Base-by-base conservation (phyloP, 2,329 filamentous ascomycete genomes). In the Fusarium denticulatum region DNA sequence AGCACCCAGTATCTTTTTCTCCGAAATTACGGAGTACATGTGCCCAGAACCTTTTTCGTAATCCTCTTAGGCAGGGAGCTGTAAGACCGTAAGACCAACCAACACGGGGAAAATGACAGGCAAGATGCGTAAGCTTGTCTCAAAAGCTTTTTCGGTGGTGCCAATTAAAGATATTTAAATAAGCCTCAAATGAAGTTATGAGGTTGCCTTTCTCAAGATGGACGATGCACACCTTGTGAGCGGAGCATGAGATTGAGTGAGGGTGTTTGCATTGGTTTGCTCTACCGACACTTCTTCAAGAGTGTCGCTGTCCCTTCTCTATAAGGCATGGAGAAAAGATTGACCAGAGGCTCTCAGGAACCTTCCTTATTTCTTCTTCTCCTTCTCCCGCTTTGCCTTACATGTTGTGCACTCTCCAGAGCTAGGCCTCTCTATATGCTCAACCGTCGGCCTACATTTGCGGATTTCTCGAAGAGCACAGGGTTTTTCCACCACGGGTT, bases 271-370 rank as follows among this genome's bases (percentile, higher is more conserved):
- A 7, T 7, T 7, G 7, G 8, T 10, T 36, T 36, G 8, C 34
- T 36, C 15, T 16, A 36, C 15, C 34, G 34, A 16, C 15, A 36
- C 3, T 16, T 7, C 3, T 9, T 10, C 0, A 4, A 6, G 3
- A 24, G 4, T 18, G 11, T 14, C 7, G 4, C 4, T 20, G 12
- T 18, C 2, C 1, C 2, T 10, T 7, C 15, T 11, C 12, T 3
- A n/a, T 20, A 18, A 16, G 15, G 0, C 24, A 10, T 24, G 6
- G 5, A 24, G 3, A 24, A 14, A 8, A 34, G 9, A 34, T 24
- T 0, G 30, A 6, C 16, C 16, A 34, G 6, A 20, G 3, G 2
- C 6, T 24, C 8, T 34, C 12, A 7, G 3, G 1, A 24, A 28
- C 6, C 7, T 28, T 37, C 1, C 4, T 39, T 6, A 39, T 39